Percentiles rank a stretch among this genome's conserved stretches.
These are phyloP conservation scores for Botryotinia convoluta DNA, from an alignment of 2,329 filamentous ascomycete genomes.

Conservation along the genomic window DNA sequence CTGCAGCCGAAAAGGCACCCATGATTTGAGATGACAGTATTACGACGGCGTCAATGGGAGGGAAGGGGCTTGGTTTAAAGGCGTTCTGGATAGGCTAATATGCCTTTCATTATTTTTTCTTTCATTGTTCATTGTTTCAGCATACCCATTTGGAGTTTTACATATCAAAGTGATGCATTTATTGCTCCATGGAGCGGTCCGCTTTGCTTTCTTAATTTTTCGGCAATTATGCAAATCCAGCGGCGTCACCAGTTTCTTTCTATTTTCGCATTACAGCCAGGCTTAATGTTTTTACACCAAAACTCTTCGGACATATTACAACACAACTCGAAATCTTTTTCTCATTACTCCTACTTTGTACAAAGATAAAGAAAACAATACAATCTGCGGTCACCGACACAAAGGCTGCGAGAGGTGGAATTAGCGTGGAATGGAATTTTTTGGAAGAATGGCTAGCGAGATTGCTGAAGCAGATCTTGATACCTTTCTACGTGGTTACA, in stretches of 20 bases:
- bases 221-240: conserved; percentile 2
- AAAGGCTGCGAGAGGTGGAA: conserved; percentile 13
- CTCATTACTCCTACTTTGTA: conserved; percentile 13
- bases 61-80: conserved; percentile 26
- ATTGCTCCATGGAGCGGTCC: conserved; percentile 11
- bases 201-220: conserved; percentile 18
- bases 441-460: neutral
- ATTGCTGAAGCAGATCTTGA: neutral
- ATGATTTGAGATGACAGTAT: conserved; percentile 33
- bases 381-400: conserved; percentile 17
- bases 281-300: conserved; percentile 21
- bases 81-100: conserved; percentile 37
- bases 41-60: conserved; percentile 29
- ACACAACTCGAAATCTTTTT: conserved; percentile 13
- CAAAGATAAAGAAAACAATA: conserved; percentile 14
- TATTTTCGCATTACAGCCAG: conserved; percentile 15
- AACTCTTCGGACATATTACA: conserved; percentile 2
- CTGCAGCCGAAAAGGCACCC: conserved; percentile 34
- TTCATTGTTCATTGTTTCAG: conserved; percentile 32
- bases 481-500: neutral
- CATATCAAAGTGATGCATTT: conserved; percentile 21
- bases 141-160: conserved; percentile 32
- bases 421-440: neutral
- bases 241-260: conserved; percentile 9
- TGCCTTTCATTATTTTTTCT: conserved; percentile 30